phyloP scores from a whole-genome alignment of 1,284 basidiomycete genomes.

The Tilletia horrida region DNA sequence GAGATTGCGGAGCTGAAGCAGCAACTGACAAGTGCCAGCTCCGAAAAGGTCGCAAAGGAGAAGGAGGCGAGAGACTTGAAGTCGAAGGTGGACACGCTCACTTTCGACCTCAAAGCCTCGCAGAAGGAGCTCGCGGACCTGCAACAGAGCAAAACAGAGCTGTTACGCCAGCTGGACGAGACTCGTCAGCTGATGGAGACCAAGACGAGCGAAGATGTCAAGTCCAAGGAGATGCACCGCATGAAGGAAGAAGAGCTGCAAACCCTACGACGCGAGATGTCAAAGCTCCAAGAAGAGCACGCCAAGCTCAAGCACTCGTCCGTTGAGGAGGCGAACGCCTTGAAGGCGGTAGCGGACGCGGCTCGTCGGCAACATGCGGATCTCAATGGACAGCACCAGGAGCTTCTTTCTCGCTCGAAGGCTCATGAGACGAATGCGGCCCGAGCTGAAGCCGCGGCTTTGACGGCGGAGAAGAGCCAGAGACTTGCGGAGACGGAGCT shows the following conservation, averaged over 20 bases:
- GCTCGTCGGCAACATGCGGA: slow-evolving; percentile 42
- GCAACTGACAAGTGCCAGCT: slow-evolving; percentile 63
- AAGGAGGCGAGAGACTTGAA: slow-evolving; percentile 65
- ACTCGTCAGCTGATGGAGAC: slow-evolving; percentile 69
- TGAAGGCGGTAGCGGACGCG: slow-evolving; percentile 56
- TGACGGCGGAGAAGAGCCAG: slow-evolving; percentile 70
- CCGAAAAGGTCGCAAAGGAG: slow-evolving; percentile 51
- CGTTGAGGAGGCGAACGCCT: slow-evolving; percentile 44
- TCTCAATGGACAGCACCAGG: slow-evolving; percentile 17
- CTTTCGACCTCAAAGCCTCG: slow-evolving; percentile 66
- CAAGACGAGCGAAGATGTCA: slow-evolving; percentile 80
- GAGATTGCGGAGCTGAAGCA: slow-evolving; percentile 65
- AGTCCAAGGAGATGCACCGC: slow-evolving; percentile 76
- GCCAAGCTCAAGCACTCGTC: slow-evolving; percentile 49
- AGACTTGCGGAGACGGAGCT: slow-evolving; percentile 73
- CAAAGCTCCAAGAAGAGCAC: slow-evolving; percentile 50
- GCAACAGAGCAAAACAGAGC: slow-evolving; percentile 61
- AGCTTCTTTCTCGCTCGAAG: slow-evolving; percentile 18
- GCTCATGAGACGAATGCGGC: slow-evolving; percentile 38
- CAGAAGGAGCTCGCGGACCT: slow-evolving; percentile 60
- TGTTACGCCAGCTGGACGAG: slow-evolving; percentile 23
- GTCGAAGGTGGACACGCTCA: slow-evolving; percentile 68
- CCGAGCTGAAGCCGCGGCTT: slow-evolving; percentile 62
- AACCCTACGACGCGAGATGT: slow-evolving; percentile 69
- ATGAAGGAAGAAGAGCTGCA: slow-evolving; percentile 80